Evolutionary conservation across 495 filamentous ascomycete genomes (phyloP).

Genomic region (Rostrohypoxylon terebratum): DNA sequence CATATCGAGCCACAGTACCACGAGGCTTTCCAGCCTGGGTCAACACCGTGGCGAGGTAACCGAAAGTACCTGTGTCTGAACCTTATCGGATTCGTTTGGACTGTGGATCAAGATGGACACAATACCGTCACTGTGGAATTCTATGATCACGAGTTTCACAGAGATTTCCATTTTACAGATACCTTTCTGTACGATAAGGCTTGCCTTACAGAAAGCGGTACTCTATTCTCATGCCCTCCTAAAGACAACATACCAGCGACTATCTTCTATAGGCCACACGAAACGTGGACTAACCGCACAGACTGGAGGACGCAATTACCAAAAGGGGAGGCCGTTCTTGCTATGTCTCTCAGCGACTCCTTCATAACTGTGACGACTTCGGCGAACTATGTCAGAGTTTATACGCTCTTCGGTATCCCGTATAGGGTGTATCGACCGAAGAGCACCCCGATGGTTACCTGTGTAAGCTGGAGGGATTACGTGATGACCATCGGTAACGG

Average conservation of each 20-base stretch:
- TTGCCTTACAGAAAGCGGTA: conserved; percentile 84
- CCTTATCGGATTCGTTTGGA: conserved; percentile 94
- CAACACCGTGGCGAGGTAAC: conserved; percentile 95
- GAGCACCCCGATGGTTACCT: conserved; percentile 87
- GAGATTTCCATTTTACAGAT: conserved; percentile 98
- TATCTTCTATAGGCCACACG: conserved; percentile 96
- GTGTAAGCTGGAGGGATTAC: conserved; percentile 93
- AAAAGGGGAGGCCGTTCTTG: conserved; percentile 79
- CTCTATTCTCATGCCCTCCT: conserved; percentile 86
- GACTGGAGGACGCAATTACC: conserved; percentile 93
- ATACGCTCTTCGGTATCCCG: conserved; percentile 91
- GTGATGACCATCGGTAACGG: conserved; percentile 95
- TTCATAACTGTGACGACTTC: conserved; percentile 89
- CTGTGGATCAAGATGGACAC: conserved; percentile 93
- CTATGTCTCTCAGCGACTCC: conserved; percentile 91
- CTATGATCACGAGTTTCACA: conserved; percentile 89
- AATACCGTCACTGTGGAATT: conserved; percentile 98
- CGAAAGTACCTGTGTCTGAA: conserved; percentile 94
- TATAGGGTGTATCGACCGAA: conserved; percentile 91
- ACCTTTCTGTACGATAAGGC: conserved; percentile 95
- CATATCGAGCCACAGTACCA: conserved; percentile 77
- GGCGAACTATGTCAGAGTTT: conserved; percentile 88
- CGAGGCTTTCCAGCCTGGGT: conserved; percentile 88
- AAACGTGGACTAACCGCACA: conserved; percentile 90
- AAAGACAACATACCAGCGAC: conserved; percentile 75